Evolutionary conservation across 1,284 basidiomycete genomes (phyloP), one percentile per base, ranked within the genome.

Genomic region (Malassezia yamatoensis): DNA sequence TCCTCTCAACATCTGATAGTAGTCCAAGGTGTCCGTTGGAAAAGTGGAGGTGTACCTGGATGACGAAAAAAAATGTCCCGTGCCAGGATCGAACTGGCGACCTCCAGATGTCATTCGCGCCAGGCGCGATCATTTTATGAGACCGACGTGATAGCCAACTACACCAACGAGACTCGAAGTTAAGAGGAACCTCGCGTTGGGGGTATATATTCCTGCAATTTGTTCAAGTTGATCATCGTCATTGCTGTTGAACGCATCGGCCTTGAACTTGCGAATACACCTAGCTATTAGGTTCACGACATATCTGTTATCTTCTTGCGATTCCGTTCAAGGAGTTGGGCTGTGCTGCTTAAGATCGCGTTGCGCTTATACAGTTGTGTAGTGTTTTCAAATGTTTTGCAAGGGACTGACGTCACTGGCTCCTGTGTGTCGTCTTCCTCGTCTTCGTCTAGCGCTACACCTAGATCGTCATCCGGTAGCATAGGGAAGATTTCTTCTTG

Each of bases 51-150:
- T 29, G 7, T n/a, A 29, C 7, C 7, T 3, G 24, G 7, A 29
- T 29, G 13, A 12, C 18, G 13, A 49, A 41, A 54, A 53, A 44
- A 20, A 58, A 40, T 58, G 55, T 58, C 55, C 55, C 55, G 55
- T 58, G 51, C 55, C 55, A 58, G 55, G 55, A 58, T 58, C 55
- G 55, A 58, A 58, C 55, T 58, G 55, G 55, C 55, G 55, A 58
- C 55, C 55, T 58, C 55, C 55, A 58, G 55, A 58, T 58, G 38
- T 58, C 55, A 58, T 35, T 49, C 55, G 55, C 54, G 54, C 50
- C 50, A 53, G 18, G 46, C 55, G 55, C 55, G 51, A 49, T 58
- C 55, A 58, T 53, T 24, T 46, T 58, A 58, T 58, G 55, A 58
- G 55, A 58, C 55, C 55, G 55, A 58, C 55, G 55, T 58, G 55